phyloP scores from a whole-genome alignment of 176 grass and related monocot species.

The Poa pratensis region DNA sequence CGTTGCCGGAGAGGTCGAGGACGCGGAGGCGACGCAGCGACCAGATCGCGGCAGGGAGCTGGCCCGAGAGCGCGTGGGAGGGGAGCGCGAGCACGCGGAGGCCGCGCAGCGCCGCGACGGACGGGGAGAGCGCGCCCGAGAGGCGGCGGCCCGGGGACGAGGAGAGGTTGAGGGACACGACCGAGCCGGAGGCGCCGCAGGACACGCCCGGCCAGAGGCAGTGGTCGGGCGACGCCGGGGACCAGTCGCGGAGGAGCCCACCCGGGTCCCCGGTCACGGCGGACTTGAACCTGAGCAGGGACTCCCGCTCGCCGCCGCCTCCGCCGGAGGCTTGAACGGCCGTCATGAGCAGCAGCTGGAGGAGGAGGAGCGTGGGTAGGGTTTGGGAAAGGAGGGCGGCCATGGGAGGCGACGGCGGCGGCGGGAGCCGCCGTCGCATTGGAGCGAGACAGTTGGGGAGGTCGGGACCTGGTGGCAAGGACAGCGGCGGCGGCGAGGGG shows the following conservation, averaged over 20 bases:
- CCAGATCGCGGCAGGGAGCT: constrained; percentile 56
- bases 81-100: constrained; percentile 63
- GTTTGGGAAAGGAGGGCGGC: neutral
- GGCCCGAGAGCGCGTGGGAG: constrained; percentile 58
- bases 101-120: constrained; percentile 57
- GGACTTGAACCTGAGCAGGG: constrained; percentile 68
- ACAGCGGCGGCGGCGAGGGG: constrained; percentile 29
- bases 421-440: constrained; percentile 62
- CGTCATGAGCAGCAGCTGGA: constrained; percentile 30
- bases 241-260: constrained; percentile 64
- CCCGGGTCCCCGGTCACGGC: constrained; percentile 57
- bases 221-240: constrained; percentile 39
- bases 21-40: constrained; percentile 58
- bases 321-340: constrained; percentile 12
- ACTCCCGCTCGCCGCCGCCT: constrained; percentile 45
- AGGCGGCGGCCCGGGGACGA: constrained; percentile 54
- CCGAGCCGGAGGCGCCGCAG: constrained; percentile 56
- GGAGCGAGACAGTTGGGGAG: constrained; percentile 33
- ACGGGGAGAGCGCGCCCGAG: constrained; percentile 58
- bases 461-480: neutral
- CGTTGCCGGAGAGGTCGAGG: constrained; percentile 72
- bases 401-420: constrained; percentile 47
- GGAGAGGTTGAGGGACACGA: constrained; percentile 65
- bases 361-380: constrained; percentile 15
- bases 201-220: constrained; percentile 78